Percentiles rank a stretch among this genome's conserved stretches.
phyloP scores from a whole-genome alignment of 106 monocot genomes.

The Platanthera guangdongensis region DNA sequence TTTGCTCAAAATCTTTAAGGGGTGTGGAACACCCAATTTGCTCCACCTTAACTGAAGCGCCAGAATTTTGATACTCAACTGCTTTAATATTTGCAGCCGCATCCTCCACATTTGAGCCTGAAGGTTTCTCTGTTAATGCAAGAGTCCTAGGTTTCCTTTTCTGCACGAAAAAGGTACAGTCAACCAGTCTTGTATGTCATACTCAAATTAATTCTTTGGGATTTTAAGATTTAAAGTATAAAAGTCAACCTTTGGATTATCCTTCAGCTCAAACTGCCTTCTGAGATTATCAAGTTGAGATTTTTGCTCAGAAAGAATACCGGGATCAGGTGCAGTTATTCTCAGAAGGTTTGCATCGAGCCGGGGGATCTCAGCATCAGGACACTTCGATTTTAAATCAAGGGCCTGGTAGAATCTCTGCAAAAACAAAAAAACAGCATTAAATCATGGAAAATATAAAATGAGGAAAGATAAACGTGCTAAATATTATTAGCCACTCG shows the following conservation, averaged over 20 bases:
- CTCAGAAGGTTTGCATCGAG: conserved; percentile 51
- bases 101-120: conserved; percentile 22
- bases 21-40: conserved; percentile 63
- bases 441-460: neutral
- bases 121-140: conserved; percentile 22
- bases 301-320: conserved; percentile 32
- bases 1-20: conserved; percentile 75
- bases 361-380: conserved; percentile 62
- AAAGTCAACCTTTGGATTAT: conserved; percentile 70
- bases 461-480: too few species aligned
- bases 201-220: conserved; percentile 1
- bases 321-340: conserved; percentile 63
- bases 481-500: too few species aligned
- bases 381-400: conserved; percentile 61
- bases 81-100: conserved; percentile 14
- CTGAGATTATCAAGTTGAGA: conserved; percentile 40
- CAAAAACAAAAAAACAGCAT: neutral
- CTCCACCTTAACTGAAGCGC: conserved; percentile 18
- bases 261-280: conserved; percentile 56
- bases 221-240: neutral
- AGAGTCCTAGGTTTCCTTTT: conserved; percentile 40
- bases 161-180: conserved; percentile 21
- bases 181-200: neutral
- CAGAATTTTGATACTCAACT: conserved; percentile 9
- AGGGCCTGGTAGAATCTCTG: conserved; percentile 88